These are phyloP conservation scores for Pelargonium citronellum DNA, from an alignment of 441 rosid genomes.

Conservation along the genomic window DNA sequence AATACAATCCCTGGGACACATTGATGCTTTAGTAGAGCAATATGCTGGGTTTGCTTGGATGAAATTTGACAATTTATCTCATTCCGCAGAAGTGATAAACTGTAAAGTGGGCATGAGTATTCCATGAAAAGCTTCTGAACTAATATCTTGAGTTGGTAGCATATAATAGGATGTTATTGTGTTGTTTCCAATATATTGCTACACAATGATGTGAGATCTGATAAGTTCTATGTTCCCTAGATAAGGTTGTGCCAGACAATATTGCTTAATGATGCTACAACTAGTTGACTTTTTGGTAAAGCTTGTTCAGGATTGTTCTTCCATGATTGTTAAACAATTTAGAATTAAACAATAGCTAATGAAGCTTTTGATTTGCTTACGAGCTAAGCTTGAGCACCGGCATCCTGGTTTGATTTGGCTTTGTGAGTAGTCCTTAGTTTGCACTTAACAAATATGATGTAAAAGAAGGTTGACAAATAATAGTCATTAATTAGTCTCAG, in stretches of 20 bases:
- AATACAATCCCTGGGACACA: no score
- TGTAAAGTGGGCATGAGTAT: background rate
- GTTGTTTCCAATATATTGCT: background rate
- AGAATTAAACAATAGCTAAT: background rate
- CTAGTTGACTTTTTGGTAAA: background rate
- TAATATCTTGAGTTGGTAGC: background rate
- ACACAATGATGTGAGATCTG: background rate
- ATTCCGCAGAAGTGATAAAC: background rate
- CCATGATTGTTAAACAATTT: background rate
- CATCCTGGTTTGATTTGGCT: background rate
- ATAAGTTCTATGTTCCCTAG: background rate
- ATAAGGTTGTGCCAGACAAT: background rate
- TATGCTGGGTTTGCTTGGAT: no score
- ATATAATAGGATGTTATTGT: background rate
- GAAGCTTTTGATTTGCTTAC: background rate
- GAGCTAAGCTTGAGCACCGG: slow-evolving; percentile 4
- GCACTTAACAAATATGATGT: background rate
- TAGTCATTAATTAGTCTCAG: background rate
- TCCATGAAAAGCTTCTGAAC: background rate
- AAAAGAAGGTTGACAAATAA: background rate
- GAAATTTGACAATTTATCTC: background rate
- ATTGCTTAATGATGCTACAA: background rate
- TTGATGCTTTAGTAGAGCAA: no score
- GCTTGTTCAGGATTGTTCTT: background rate
- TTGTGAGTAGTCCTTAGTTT: background rate